Evolutionary conservation across 306 rosid genomes (phyloP).

Genomic region (Albizia julibrissin): DNA sequence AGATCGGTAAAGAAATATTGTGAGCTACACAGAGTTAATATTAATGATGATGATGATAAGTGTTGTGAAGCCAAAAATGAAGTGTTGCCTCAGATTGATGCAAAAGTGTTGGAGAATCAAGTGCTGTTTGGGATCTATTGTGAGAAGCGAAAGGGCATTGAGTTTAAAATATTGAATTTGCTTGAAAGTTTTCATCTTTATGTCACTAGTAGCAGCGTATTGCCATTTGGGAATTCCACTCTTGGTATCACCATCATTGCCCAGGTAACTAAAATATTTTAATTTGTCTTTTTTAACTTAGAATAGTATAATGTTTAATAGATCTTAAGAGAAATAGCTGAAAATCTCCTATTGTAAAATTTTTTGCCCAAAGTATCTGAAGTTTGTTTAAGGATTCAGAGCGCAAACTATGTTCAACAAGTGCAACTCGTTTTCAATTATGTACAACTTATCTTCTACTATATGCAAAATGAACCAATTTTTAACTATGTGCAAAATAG

Average conservation of each 20-base stretch:
- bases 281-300: no score
- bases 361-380: no score
- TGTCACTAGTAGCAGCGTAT: conserved; percentile 33
- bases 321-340: no score
- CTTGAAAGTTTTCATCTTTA: conserved; percentile 34
- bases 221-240: conserved; percentile 43
- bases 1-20: conserved; percentile 5
- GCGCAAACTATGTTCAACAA: no score
- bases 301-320: no score
- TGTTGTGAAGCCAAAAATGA: neutral
- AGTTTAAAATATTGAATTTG: conserved; percentile 17
- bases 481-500: no score
- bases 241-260: conserved; percentile 42
- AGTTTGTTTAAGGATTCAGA: no score
- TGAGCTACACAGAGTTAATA: conserved; percentile 1
- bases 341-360: no score
- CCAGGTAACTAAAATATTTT: conserved; percentile 24
- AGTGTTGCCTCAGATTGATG: conserved; percentile 35
- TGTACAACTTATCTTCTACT: no score
- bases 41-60: neutral
- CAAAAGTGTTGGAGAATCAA: conserved; percentile 30
- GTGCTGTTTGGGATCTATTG: conserved; percentile 37
- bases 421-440: no score
- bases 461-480: no score
- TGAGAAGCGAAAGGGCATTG: conserved; percentile 34